Conservation (phyloP, 805 yeast species). For the Starmera quercuum region DNA sequence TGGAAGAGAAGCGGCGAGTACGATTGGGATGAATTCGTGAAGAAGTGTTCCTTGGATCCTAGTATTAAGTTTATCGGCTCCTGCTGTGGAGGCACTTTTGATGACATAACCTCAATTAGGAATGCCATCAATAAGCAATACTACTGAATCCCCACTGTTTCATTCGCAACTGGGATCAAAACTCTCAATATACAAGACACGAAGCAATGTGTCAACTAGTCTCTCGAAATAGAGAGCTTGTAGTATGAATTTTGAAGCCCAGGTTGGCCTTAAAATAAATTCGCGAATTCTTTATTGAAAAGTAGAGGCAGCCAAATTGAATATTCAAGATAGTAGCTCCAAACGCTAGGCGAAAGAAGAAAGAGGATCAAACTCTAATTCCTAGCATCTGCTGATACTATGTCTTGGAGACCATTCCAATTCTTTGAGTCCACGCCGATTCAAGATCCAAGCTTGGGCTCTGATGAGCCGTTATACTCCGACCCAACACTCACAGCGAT, state of each 20-base stretch:
- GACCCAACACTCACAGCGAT: constrained; percentile 67
- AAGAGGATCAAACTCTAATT: neutral
- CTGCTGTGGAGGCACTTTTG: neutral
- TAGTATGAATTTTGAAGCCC: too few species aligned
- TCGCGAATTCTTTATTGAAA: too few species aligned
- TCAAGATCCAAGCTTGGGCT: constrained; percentile 68
- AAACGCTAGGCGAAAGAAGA: too few species aligned
- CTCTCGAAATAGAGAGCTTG: too few species aligned
- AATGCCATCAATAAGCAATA: neutral
- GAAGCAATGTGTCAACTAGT: too few species aligned
- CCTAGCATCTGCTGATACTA: neutral
- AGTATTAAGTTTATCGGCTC: neutral
- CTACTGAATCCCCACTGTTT: neutral
- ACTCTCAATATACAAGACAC: neutral
- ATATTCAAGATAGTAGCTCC: too few species aligned
- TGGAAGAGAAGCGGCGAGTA: neutral
- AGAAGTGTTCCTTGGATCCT: neutral
- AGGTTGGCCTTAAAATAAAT: too few species aligned
- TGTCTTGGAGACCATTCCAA: constrained; percentile 74
- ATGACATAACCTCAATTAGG: neutral
- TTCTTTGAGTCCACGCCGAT: constrained; percentile 81
- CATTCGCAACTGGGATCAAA: neutral
- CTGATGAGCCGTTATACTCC: constrained; percentile 62
- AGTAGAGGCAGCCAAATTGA: too few species aligned
- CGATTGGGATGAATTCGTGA: neutral